These are phyloP conservation scores for Aspergillus sp. DNA, from an alignment of 2,329 filamentous ascomycete species.

Conservation along the genomic window DNA sequence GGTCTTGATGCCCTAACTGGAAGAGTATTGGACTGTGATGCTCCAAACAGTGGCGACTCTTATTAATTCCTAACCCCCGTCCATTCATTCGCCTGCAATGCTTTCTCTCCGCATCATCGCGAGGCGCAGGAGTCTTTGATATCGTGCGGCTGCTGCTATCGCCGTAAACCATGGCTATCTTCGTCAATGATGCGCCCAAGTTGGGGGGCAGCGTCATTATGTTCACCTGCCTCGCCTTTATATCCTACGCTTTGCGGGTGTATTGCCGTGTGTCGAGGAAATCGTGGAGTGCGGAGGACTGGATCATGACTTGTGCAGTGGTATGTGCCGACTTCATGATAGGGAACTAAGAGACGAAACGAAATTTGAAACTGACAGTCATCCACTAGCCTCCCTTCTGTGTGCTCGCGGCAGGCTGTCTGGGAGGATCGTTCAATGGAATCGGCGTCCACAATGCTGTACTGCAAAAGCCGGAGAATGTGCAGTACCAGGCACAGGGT, in stretches of 20 bases:
- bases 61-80: too few species aligned
- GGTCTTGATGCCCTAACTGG: too few species aligned
- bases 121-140: too few species aligned
- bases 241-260: slow-evolving; percentile 17
- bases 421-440: slow-evolving; percentile 24
- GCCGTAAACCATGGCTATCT: slow-evolving; percentile 16
- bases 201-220: slow-evolving; percentile 20
- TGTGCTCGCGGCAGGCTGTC: slow-evolving; percentile 17
- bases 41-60: too few species aligned
- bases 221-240: slow-evolving; percentile 16
- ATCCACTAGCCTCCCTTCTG: slow-evolving; percentile 14
- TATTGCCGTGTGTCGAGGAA: slow-evolving; percentile 18
- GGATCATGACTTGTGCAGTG: slow-evolving; percentile 24
- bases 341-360: too few species aligned
- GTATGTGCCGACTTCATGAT: slow-evolving; percentile 4
- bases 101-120: too few species aligned
- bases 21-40: too few species aligned
- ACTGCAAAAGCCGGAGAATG: slow-evolving; percentile 15
- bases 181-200: slow-evolving; percentile 16
- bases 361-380: neutral
- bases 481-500: slow-evolving; percentile 14
- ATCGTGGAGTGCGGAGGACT: slow-evolving; percentile 21
- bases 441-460: slow-evolving; percentile 16
- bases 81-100: too few species aligned
- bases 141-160: too few species aligned